Evolutionary conservation across 2,329 filamentous ascomycete species (phyloP).

Genomic region (Trichophyton mentagrophytes): DNA sequence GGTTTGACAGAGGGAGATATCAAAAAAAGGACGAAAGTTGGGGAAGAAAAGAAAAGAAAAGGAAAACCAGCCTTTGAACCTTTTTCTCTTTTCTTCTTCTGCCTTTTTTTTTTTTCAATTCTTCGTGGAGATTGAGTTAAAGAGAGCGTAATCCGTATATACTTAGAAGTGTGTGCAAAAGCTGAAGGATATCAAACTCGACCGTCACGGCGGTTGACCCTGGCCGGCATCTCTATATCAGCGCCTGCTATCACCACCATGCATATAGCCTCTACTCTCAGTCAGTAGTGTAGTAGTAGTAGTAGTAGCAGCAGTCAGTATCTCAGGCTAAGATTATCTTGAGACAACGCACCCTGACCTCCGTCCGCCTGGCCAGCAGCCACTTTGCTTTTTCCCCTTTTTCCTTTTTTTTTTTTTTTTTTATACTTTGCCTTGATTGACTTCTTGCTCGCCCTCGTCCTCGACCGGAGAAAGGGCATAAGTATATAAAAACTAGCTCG

Average conservation of each 20-base stretch:
- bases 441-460: neutral
- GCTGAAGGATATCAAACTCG: slow-evolving; percentile 1
- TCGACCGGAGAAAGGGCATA: neutral
- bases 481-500: neutral
- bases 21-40: neutral
- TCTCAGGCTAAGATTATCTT: neutral
- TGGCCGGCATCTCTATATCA: neutral
- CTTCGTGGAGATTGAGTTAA: neutral
- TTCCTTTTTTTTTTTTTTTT: too few relatives aligned
- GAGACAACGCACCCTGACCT: neutral
- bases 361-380: neutral
- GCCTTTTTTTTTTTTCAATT: neutral
- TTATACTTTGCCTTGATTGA: too few relatives aligned
- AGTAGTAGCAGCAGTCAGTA: neutral
- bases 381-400: neutral
- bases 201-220: neutral
- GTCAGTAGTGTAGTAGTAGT: neutral
- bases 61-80: neutral
- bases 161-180: neutral
- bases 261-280: neutral
- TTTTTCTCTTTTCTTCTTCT: neutral
- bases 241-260: neutral
- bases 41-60: neutral
- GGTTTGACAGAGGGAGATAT: too few relatives aligned
- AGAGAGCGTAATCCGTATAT: too few relatives aligned